A percentile compares a stretch with the other conserved stretches of the same genome.
phyloP scores from a whole-genome alignment of 345 rosid genomes.

The Arabis alpina region DNA sequence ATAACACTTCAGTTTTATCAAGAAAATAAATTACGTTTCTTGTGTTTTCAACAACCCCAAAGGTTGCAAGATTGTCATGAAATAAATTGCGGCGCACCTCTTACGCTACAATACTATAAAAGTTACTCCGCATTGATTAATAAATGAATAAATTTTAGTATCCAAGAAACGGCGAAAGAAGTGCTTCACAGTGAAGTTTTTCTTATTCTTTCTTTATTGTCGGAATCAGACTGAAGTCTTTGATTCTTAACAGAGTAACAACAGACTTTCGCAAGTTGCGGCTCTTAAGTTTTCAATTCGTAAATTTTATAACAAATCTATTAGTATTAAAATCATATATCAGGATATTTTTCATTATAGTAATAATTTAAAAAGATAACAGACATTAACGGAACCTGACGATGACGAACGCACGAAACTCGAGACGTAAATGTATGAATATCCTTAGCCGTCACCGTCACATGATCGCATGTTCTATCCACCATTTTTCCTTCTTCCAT shows the following conservation, averaged over 20 bases:
- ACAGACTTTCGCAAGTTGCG: constrained; percentile 43
- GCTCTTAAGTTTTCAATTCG: constrained; percentile 10
- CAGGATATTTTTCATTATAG: not conserved
- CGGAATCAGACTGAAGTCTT: constrained; percentile 40
- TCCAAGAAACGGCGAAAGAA: constrained; percentile 16
- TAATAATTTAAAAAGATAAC: constrained; percentile 4
- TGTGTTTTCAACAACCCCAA: not conserved
- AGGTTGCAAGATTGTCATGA: constrained; percentile 22
- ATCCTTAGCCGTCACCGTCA: constrained; percentile 36
- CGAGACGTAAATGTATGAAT: not conserved
- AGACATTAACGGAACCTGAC: constrained; percentile 38
- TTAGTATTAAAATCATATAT: constrained; percentile 9
- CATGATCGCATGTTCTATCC: constrained; percentile 38
- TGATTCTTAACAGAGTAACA: constrained; percentile 24
- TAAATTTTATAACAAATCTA: not conserved
- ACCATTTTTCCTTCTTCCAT: not conserved
- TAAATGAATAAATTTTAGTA: not conserved
- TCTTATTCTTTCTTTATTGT: constrained; percentile 30
- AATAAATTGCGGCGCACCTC: constrained; percentile 40
- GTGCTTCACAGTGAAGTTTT: constrained; percentile 37
- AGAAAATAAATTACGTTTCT: not conserved
- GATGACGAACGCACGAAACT: constrained; percentile 31
- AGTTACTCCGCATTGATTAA: not conserved
- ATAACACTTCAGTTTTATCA: too few species aligned
- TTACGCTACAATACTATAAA: not conserved